Evolutionary conservation across 495 filamentous ascomycete genomes (phyloP).

Genomic region (Parathielavia hyrcaniae): DNA sequence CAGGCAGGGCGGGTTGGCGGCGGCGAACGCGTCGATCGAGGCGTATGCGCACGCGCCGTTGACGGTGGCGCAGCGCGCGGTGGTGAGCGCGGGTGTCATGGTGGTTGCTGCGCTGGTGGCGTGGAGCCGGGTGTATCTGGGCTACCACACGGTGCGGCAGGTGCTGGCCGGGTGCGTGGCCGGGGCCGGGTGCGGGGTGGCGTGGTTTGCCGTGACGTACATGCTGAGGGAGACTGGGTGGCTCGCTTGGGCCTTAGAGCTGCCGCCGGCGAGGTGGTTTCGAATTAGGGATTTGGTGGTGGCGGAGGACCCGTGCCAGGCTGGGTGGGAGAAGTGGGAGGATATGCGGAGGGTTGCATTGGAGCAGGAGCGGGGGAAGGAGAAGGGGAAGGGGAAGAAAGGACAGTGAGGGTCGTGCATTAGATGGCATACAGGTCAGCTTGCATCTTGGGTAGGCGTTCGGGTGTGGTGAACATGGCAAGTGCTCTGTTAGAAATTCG

Average conservation of each 20-base stretch:
- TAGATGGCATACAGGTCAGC: not conserved
- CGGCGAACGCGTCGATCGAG: conserved; percentile 22
- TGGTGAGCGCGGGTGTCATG: conserved; percentile 53
- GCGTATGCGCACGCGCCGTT: conserved; percentile 44
- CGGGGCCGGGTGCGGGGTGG: conserved; percentile 62
- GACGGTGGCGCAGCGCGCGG: conserved; percentile 50
- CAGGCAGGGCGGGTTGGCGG: conserved; percentile 21
- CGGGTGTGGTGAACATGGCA: not conserved
- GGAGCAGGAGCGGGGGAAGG: conserved; percentile 6
- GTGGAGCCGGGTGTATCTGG: conserved; percentile 77
- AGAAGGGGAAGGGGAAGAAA: conserved; percentile 4
- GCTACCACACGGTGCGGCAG: conserved; percentile 86
- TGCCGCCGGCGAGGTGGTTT: conserved; percentile 56
- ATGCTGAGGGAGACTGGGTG: conserved; percentile 52
- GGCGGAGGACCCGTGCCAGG: conserved; percentile 82
- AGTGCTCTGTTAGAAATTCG: not conserved
- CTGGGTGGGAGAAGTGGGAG: conserved; percentile 92
- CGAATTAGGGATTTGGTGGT: conserved; percentile 78
- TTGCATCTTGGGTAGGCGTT: not conserved
- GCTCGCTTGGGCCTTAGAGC: conserved; percentile 67
- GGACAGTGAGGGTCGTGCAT: not conserved
- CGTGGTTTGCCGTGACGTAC: conserved; percentile 71
- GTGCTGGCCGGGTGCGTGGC: conserved; percentile 73
- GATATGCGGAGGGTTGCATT: conserved; percentile 13
- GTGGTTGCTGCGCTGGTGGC: conserved; percentile 63